Conservation (phyloP, 176 grass and related monocot species). For the Oryza coarctata region DNA sequence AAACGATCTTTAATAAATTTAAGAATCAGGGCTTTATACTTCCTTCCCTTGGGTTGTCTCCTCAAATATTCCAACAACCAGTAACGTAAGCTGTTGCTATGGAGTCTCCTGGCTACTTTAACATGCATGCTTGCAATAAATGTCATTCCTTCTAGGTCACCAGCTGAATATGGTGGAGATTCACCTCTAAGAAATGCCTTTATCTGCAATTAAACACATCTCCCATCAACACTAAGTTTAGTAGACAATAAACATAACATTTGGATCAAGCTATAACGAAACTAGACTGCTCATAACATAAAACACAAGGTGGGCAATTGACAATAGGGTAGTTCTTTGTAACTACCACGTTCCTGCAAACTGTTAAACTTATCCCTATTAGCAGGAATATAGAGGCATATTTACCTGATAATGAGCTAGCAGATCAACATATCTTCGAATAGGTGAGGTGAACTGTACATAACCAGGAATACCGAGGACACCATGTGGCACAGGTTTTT, state of each 20-base stretch:
- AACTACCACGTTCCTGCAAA: conserved; percentile 17
- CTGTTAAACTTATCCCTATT: background rate
- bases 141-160: conserved; percentile 75
- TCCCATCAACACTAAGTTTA: conserved; percentile 9
- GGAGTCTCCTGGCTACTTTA: conserved; percentile 75
- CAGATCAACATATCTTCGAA: conserved; percentile 93
- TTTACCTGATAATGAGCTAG: conserved; percentile 91
- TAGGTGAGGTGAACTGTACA: conserved; percentile 92
- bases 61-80: conserved; percentile 93
- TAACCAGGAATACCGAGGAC: conserved; percentile 87
- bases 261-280: conserved; percentile 22
- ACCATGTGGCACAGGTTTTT: conserved; percentile 64
- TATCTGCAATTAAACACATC: conserved; percentile 48
- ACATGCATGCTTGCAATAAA: conserved; percentile 80
- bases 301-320: background rate
- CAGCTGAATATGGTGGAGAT: conserved; percentile 69
- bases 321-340: background rate
- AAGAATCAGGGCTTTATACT: conserved; percentile 71
- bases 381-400: conserved; percentile 15
- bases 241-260: background rate
- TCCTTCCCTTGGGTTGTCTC: conserved; percentile 67
- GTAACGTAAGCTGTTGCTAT: conserved; percentile 71
- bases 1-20: conserved; percentile 73
- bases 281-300: conserved; percentile 27
- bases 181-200: conserved; percentile 93